These are phyloP conservation scores for Tetragonia tetragonoides DNA, from an alignment of 148 eudicot genomes.

Conservation along the genomic window DNA sequence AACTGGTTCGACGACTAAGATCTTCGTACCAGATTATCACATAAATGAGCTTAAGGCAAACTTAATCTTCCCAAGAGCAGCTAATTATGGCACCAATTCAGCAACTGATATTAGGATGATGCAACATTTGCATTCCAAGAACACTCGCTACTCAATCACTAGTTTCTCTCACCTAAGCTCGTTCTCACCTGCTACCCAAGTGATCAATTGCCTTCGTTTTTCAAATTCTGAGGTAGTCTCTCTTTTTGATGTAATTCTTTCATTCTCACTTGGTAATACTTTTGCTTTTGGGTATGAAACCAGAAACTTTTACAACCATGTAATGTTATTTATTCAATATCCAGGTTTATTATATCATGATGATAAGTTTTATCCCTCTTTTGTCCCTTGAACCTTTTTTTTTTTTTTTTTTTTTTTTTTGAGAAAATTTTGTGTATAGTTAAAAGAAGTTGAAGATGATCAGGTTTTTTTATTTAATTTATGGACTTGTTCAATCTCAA, in stretches of 20 bases:
- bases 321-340: too few species aligned
- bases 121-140: background rate
- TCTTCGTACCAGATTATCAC: background rate
- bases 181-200: background rate
- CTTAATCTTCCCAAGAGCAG: background rate
- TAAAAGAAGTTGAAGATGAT: too few species aligned
- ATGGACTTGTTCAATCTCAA: too few species aligned
- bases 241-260: background rate
- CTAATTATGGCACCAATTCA: background rate
- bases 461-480: too few species aligned
- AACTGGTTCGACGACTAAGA: background rate
- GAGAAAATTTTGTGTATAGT: too few species aligned
- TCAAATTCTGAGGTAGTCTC: conserved; percentile 15
- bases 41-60: background rate
- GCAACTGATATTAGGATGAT: background rate
- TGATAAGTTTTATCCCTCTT: too few species aligned
- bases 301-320: too few species aligned
- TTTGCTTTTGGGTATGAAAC: too few species aligned
- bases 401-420: too few species aligned
- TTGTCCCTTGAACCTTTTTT: too few species aligned
- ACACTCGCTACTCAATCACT: background rate
- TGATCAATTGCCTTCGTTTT: conserved; percentile 9
- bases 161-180: background rate
- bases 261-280: background rate
- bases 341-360: background rate